Percentiles rank a stretch among this genome's conserved stretches.
These are phyloP conservation scores for Chlorella sp. DNA, from an alignment of 139 green algal species.

Conservation along the genomic window DNA sequence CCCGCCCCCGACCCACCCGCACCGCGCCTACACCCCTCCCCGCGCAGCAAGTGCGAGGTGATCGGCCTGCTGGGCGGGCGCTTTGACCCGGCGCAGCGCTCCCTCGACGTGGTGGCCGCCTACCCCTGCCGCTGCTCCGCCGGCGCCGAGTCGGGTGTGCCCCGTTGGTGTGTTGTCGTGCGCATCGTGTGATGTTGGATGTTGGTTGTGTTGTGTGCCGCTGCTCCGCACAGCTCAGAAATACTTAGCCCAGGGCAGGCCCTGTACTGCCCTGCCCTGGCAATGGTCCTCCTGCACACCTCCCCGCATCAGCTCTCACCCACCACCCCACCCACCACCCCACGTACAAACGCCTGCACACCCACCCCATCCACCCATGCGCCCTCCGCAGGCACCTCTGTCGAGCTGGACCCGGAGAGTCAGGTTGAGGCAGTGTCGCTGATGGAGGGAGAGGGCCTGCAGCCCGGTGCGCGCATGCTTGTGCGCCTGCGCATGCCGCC, in stretches of 20 bases:
- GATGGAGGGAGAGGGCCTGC: constrained; percentile 62
- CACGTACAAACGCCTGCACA: too few relatives aligned
- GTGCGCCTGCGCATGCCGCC: not conserved
- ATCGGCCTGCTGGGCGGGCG: constrained; percentile 70
- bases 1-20: too few relatives aligned
- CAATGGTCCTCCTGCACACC: too few relatives aligned
- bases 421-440: constrained; percentile 63
- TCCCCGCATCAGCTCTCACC: not conserved
- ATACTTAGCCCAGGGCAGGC: too few relatives aligned
- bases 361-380: not conserved
- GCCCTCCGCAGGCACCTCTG: constrained; percentile 46
- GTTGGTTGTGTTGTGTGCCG: too few relatives aligned
- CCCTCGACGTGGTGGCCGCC: constrained; percentile 46
- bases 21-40: not conserved
- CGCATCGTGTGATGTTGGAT: too few relatives aligned
- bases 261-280: too few relatives aligned
- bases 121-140: constrained; percentile 57
- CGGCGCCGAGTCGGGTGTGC: constrained; percentile 31
- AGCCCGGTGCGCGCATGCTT: constrained; percentile 25
- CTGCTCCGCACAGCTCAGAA: too few relatives aligned
- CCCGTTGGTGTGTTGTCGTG: too few relatives aligned
- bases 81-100: constrained; percentile 48
- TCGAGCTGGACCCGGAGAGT: constrained; percentile 74
- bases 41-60: constrained; percentile 51
- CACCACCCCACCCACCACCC: not conserved